Evolutionary conservation across 352 stramenopile species (phyloP), one percentile per base, ranked within the genome.

Genomic region (Globisporangium uncinulatum): DNA sequence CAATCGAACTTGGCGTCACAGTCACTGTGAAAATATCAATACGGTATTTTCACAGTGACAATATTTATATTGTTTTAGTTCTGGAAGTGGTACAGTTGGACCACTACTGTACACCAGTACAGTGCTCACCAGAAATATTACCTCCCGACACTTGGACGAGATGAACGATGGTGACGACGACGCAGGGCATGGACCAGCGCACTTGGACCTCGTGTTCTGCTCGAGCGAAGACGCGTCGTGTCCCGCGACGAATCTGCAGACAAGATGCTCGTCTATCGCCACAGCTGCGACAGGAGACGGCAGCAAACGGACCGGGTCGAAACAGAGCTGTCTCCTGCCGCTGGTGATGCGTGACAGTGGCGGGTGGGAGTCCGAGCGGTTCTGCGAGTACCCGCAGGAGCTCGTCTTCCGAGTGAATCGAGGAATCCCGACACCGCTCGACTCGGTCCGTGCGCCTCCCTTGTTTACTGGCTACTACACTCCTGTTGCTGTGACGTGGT

Each of bases 351-450:
- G 32, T 9, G 32, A 49, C 14, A 11, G 36, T 1, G n/a, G 46
- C 1, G 70, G 71, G 2, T 85, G 74, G 73, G 68, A 65, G 34
- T 75, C 69, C 17, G 71, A 82, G 45, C 83, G 76, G 57, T 77
- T 87, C 59, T 87, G 74, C 51, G 74, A 76, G 49, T 87, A 82
- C 37, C 74, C 77, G 11, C 74, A 87, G 44, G 70, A 83, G 39
- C 19, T 87, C 31, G 65, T 87, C 9, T 75, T 83, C 32, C 64
- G 68, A 41, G 67, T 86, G 10, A 74, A 72, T 51, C 61, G 57
- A 58, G 67, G 62, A 2, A 42, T 57, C 6, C 43, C 67, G 14
- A 63, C 62, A 6, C 34, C 24, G 0, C 50, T 71, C 10, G 47
- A 61, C 13, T 62, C 64, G 34, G 56, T 73, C 54, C 37, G 46